A percentile compares a stretch with the other conserved stretches of the same genome.
Conservation (phyloP, 2,329 filamentous ascomycete genomes). For the Diaporthe helianthi region DNA sequence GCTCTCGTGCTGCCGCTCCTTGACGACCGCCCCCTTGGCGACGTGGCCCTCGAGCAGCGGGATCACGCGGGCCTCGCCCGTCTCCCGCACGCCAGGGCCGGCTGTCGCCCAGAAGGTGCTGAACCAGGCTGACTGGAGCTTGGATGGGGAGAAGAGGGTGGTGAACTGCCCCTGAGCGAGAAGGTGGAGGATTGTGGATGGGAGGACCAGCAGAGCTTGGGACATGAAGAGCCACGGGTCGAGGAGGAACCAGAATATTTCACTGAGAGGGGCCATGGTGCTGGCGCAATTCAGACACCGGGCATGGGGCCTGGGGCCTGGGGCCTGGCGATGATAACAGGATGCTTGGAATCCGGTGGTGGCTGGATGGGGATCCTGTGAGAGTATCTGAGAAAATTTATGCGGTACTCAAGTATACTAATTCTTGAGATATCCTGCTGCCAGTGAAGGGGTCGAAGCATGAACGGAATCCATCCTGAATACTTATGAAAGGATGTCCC, state of each 20-base stretch:
- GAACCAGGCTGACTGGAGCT: slow-evolving; percentile 63
- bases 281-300: not conserved
- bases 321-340: not conserved
- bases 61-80: slow-evolving; percentile 52
- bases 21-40: slow-evolving; percentile 41
- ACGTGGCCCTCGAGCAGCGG: slow-evolving; percentile 62
- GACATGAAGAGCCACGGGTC: slow-evolving; percentile 62
- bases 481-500: not conserved
- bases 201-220: slow-evolving; percentile 56
- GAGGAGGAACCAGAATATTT: slow-evolving; percentile 46
- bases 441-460: not conserved
- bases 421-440: not conserved
- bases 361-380: not conserved
- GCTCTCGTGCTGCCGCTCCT: slow-evolving; percentile 36
- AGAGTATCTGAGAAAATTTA: not conserved
- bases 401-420: not conserved
- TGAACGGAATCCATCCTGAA: not conserved
- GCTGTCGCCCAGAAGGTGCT: slow-evolving; percentile 64
- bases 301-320: too few relatives aligned
- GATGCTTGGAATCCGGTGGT: not conserved
- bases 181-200: slow-evolving; percentile 47
- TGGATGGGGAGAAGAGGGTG: slow-evolving; percentile 50
- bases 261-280: slow-evolving; percentile 32
- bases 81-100: slow-evolving; percentile 58
- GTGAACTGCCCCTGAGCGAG: slow-evolving; percentile 59